Conservation (phyloP, 306 rosid genomes). For the Dryas drummondii region DNA sequence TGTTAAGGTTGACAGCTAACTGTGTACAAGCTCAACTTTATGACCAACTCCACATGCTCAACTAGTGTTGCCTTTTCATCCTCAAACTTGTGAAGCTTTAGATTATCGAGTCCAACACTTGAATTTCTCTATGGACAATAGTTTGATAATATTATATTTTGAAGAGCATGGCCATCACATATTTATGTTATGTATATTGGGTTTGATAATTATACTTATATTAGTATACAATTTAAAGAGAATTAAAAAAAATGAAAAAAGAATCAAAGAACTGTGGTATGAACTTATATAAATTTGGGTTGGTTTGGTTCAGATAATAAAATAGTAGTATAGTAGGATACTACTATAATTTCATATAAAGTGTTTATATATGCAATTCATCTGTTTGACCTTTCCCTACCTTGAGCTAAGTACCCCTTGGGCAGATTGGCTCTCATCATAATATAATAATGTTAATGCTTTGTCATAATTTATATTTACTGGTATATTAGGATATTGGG, state of each 20-base stretch:
- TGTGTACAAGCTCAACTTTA: too few relatives aligned
- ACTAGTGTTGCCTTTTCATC: background rate
- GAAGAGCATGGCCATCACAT: background rate
- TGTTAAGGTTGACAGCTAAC: background rate
- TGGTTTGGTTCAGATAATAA: background rate
- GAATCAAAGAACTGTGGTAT: background rate
- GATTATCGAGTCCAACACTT: background rate
- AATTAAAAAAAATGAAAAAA: background rate
- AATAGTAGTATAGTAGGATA: background rate
- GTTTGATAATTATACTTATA: background rate
- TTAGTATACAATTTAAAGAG: background rate
- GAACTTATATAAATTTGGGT: background rate
- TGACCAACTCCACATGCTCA: background rate
- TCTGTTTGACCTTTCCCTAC: background rate
- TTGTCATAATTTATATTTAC: background rate
- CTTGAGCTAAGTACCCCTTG: background rate
- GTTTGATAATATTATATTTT: background rate
- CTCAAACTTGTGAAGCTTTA: background rate
- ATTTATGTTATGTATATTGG: background rate
- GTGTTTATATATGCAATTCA: background rate
- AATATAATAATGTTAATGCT: background rate
- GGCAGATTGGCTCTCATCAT: background rate
- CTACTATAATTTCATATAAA: too few relatives aligned
- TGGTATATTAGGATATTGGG: conserved; percentile 72
- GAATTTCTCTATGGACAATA: background rate